Conservation (phyloP, 148 eudicot species). For the Simmondsia chinensis region DNA sequence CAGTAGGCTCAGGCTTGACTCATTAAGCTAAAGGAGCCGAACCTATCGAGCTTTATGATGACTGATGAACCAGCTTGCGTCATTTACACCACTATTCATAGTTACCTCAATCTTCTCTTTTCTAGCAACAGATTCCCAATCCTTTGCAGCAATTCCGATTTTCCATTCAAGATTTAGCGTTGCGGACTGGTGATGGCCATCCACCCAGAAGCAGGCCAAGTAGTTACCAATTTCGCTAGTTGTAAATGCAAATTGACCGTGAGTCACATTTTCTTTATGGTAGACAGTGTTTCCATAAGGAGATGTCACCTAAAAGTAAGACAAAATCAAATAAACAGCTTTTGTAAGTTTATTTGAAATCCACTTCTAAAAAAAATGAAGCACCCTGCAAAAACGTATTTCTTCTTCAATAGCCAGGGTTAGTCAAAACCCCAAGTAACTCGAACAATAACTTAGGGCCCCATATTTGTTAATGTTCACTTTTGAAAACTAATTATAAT, state of each 20-base stretch:
- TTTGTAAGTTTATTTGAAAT: background rate
- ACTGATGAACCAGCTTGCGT: too few relatives aligned
- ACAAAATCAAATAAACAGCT: background rate
- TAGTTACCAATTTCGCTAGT: constrained; percentile 69
- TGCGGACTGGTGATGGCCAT: constrained; percentile 30
- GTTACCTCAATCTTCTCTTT: constrained; percentile 77
- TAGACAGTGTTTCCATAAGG: constrained; percentile 71
- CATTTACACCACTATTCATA: too few relatives aligned
- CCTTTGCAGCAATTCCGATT: constrained; percentile 85
- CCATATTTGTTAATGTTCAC: too few relatives aligned
- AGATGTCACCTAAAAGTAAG: constrained; percentile 52
- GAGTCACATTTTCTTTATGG: constrained; percentile 48
- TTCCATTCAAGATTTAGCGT: constrained; percentile 73
- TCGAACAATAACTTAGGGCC: too few relatives aligned
- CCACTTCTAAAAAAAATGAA: background rate
- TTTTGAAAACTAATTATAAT: too few relatives aligned
- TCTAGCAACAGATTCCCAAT: constrained; percentile 88
- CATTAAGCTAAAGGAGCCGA: too few relatives aligned
- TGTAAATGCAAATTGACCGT: constrained; percentile 92
- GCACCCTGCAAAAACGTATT: background rate
- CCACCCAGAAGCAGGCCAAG: constrained; percentile 72
- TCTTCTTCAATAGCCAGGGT: too few relatives aligned
- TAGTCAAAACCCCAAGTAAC: too few relatives aligned
- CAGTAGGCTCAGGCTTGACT: too few relatives aligned
- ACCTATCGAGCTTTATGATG: too few relatives aligned